Conservation (phyloP, 2,329 filamentous ascomycete species). For the Xylariaceae sp. region DNA sequence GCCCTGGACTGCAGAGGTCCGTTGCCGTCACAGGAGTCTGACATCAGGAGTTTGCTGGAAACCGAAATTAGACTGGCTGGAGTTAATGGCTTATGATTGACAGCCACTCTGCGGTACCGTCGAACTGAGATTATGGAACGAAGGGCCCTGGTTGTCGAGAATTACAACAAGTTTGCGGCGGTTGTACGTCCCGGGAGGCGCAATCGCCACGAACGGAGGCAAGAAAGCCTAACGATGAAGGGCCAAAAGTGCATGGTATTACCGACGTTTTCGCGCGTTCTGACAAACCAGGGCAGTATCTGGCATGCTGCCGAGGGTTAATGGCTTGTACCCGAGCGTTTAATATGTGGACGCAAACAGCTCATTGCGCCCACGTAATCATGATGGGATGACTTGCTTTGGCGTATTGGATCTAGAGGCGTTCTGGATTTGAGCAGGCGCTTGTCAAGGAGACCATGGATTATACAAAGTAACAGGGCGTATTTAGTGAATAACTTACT, state of each 20-base stretch:
- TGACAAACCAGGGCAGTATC: neutral
- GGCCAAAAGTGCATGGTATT: slow-evolving; percentile 9
- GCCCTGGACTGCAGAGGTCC: neutral
- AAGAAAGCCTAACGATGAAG: slow-evolving; percentile 2
- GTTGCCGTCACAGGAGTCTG: neutral
- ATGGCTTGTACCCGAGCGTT: neutral
- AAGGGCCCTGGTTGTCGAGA: neutral
- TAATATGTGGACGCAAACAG: neutral
- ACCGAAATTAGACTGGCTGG: neutral
- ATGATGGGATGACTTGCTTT: slow-evolving; percentile 3
- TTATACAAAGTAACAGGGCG: neutral
- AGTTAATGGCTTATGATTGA: neutral
- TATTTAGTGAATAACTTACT: neutral
- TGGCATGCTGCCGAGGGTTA: neutral
- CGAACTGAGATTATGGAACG: neutral
- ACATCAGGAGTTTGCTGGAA: neutral
- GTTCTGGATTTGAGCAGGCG: neutral
- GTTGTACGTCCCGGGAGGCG: neutral
- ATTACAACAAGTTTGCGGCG: neutral
- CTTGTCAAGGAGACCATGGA: neutral
- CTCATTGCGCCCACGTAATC: neutral
- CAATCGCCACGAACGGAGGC: neutral
- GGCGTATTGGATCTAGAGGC: slow-evolving; percentile 2
- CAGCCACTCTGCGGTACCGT: neutral
- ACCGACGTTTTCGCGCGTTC: slow-evolving; percentile 8